phyloP scores from a whole-genome alignment of 139 green algal genomes.

The Zygnema cylindricum region DNA sequence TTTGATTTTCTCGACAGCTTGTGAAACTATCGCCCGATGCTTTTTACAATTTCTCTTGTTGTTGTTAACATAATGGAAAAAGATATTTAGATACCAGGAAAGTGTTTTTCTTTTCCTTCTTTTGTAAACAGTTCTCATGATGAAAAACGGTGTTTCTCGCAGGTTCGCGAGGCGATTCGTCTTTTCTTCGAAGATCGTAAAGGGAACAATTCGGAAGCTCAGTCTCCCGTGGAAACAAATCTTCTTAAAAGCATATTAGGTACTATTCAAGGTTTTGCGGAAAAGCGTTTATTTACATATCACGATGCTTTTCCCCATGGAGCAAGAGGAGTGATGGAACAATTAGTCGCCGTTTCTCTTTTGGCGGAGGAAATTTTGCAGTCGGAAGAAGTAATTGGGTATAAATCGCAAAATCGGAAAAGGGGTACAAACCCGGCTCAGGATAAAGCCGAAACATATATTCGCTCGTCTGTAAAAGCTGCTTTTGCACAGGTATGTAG shows the following conservation, averaged over 20 bases:
- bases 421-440: not conserved
- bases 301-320: constrained; percentile 44
- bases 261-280: constrained; percentile 16
- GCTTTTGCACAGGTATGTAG: constrained; percentile 21
- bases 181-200: not conserved
- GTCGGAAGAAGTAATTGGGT: not conserved
- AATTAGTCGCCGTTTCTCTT: constrained; percentile 17
- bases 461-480: constrained; percentile 37
- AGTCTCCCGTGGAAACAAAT: not conserved
- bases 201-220: not conserved
- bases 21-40: no score
- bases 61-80: not conserved
- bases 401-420: not conserved
- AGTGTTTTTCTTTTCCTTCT: not conserved
- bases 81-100: not conserved
- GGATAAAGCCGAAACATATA: constrained; percentile 16
- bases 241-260: not conserved
- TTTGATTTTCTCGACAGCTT: no score
- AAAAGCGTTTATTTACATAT: constrained; percentile 36
- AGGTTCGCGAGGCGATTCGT: not conserved
- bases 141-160: not conserved
- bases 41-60: not conserved
- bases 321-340: constrained; percentile 38
- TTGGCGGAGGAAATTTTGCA: constrained; percentile 42
- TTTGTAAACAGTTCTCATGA: no score